phyloP scores from a whole-genome alignment of 306 rosid genomes.

The Gastrolobium villosum region DNA sequence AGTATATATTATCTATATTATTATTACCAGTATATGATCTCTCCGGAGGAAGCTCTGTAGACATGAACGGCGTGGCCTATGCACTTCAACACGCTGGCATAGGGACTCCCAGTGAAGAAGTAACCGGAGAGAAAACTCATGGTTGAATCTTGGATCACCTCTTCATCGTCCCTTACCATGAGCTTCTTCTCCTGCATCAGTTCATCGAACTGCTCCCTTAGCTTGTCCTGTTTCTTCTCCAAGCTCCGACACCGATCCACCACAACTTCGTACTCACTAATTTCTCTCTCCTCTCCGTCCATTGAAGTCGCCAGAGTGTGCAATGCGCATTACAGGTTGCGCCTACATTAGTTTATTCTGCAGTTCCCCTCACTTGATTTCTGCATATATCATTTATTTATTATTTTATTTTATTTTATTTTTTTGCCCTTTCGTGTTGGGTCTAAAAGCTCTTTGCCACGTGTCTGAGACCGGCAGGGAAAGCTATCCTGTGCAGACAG shows the following conservation, averaged over 20 bases:
- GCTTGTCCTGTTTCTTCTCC: slow-evolving; percentile 62
- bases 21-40: slow-evolving; percentile 72
- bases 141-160: slow-evolving; percentile 30
- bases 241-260: slow-evolving; percentile 62
- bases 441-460: slow-evolving; percentile 45
- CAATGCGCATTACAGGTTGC: slow-evolving; percentile 48
- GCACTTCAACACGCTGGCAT: slow-evolving; percentile 60
- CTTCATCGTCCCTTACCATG: background rate
- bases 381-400: background rate
- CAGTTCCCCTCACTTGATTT: background rate
- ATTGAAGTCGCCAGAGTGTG: slow-evolving; percentile 51
- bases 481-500: slow-evolving; percentile 38
- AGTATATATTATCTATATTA: background rate
- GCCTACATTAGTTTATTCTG: slow-evolving; percentile 22
- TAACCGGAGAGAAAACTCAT: slow-evolving; percentile 45
- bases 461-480: slow-evolving; percentile 37
- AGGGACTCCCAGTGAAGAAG: slow-evolving; percentile 57
- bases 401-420: background rate
- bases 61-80: slow-evolving; percentile 76
- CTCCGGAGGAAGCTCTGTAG: slow-evolving; percentile 58
- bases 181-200: slow-evolving; percentile 44
- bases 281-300: slow-evolving; percentile 45
- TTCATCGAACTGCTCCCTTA: slow-evolving; percentile 57
- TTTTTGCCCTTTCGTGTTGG: background rate
- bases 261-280: slow-evolving; percentile 37